Evolutionary conservation across 2,329 filamentous ascomycete genomes (phyloP).

Genomic region (Diatrype stigma): DNA sequence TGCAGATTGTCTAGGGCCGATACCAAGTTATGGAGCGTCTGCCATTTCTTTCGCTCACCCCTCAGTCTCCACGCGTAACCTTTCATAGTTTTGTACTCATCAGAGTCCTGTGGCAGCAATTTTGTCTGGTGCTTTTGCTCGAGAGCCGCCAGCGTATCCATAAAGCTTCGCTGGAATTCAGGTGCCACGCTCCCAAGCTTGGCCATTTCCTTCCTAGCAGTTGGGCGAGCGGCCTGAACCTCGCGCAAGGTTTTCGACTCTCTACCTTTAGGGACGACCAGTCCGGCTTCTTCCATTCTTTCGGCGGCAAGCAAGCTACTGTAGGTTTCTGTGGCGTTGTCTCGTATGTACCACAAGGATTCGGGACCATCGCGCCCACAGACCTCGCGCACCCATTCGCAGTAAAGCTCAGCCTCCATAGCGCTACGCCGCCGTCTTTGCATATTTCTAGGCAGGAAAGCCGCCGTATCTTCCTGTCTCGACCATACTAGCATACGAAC

Average conservation of each 20-base stretch:
- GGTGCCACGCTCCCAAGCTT: slow-evolving; percentile 12
- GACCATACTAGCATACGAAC: slow-evolving; percentile 77
- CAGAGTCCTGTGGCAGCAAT: slow-evolving; percentile 11
- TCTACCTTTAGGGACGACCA: slow-evolving; percentile 42
- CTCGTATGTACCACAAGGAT: slow-evolving; percentile 33
- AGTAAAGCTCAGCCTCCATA: slow-evolving; percentile 57
- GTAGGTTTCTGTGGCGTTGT: slow-evolving; percentile 43
- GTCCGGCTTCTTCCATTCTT: slow-evolving; percentile 42
- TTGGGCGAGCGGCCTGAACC: slow-evolving; percentile 7
- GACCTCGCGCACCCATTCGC: slow-evolving; percentile 57
- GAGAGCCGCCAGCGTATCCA: slow-evolving; percentile 35
- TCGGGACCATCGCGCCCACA: slow-evolving; percentile 35
- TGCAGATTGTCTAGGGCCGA: slow-evolving; percentile 1
- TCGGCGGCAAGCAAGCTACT: slow-evolving; percentile 36
- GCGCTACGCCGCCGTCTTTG: slow-evolving; percentile 51
- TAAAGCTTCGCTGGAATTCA: slow-evolving; percentile 33
- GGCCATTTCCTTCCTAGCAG: slow-evolving; percentile 1
- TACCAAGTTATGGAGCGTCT: slow-evolving; percentile 2
- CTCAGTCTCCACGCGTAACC: slow-evolving; percentile 15
- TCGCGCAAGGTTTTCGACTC: slow-evolving; percentile 30
- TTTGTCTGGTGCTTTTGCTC: slow-evolving; percentile 22
- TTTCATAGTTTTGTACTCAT: slow-evolving; percentile 13
- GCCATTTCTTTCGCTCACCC: slow-evolving; percentile 13
- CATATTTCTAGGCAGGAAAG: slow-evolving; percentile 57
- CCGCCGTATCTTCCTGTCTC: slow-evolving; percentile 53